Percentiles rank a stretch among this genome's conserved stretches.
These are phyloP conservation scores for Backusella tuberculispora DNA, from an alignment of 192 early-diverging fungal genomes.

Conservation along the genomic window DNA sequence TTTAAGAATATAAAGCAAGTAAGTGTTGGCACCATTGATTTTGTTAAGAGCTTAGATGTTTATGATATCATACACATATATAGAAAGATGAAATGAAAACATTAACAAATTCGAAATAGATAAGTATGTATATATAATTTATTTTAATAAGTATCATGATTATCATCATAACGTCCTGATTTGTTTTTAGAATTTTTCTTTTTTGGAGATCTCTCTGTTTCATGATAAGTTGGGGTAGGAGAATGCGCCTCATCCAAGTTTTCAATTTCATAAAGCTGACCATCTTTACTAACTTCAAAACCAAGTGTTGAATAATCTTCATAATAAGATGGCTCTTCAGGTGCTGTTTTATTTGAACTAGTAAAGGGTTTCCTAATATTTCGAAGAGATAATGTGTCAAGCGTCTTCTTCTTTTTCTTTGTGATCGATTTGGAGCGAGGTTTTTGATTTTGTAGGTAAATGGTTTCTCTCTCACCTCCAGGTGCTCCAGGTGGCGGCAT, in stretches of 20 bases:
- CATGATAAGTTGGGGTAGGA: not conserved
- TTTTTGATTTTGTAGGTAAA: slow-evolving; percentile 36
- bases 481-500: slow-evolving; percentile 7
- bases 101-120: not conserved
- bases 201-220: slow-evolving; percentile 1
- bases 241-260: not conserved
- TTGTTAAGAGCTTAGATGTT: not conserved
- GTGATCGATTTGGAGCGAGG: slow-evolving; percentile 5
- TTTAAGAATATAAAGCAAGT: no score
- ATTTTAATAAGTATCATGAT: slow-evolving; percentile 1
- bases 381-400: slow-evolving; percentile 12
- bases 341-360: not conserved
- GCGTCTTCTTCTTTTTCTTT: not conserved
- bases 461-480: slow-evolving; percentile 17
- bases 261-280: slow-evolving; percentile 1
- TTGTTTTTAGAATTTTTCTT: not conserved
- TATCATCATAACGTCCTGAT: slow-evolving; percentile 8
- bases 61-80: not conserved
- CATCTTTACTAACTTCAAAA: slow-evolving; percentile 8
- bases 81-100: no score
- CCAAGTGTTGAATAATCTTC: slow-evolving; percentile 5
- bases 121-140: not conserved
- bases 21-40: no score
- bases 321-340: not conserved
- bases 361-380: slow-evolving; percentile 6